A percentile compares a stretch with the other conserved stretches of the same genome.
Evolutionary conservation across 2,329 filamentous ascomycete species (phyloP).

Genomic region (Bimuria novae-zelandiae): DNA sequence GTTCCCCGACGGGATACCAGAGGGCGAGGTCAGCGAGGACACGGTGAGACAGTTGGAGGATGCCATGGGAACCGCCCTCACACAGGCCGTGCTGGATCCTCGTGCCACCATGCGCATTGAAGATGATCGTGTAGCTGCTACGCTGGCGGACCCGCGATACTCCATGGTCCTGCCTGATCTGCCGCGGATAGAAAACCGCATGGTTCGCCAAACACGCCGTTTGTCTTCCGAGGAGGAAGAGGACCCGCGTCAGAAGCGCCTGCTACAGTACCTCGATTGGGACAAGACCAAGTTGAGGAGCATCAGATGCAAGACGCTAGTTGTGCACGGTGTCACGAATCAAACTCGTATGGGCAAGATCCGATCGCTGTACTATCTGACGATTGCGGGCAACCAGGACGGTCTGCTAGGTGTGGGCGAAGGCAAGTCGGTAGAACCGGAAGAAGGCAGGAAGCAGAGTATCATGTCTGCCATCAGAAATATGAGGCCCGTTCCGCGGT

Average conservation of each 20-base stretch:
- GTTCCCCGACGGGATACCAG: conserved; percentile 42
- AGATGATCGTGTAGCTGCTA: conserved; percentile 55
- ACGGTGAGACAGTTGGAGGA: conserved; percentile 28
- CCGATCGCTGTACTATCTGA: conserved; percentile 72
- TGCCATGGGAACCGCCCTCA: conserved; percentile 37
- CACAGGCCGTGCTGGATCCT: conserved; percentile 46
- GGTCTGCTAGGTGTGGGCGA: conserved; percentile 87
- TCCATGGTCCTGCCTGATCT: conserved; percentile 56
- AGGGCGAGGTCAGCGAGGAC: conserved; percentile 25
- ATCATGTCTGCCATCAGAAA: conserved; percentile 83
- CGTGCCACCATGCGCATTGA: conserved; percentile 54
- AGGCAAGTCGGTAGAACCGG: conserved; percentile 79
- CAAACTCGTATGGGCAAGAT: conserved; percentile 98
- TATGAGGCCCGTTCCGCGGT: conserved; percentile 89
- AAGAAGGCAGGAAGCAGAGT: conserved; percentile 72
- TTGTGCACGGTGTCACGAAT: conserved; percentile 77
- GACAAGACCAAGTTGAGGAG: conserved; percentile 51
- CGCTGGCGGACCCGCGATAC: conserved; percentile 53
- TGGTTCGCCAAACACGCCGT: conserved; percentile 41
- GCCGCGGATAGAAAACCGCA: conserved; percentile 50
- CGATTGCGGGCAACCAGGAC: conserved; percentile 83
- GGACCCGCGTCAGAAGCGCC: conserved; percentile 54
- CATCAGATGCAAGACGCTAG: conserved; percentile 73
- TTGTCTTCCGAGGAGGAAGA: conserved; percentile 45
- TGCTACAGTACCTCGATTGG: conserved; percentile 64